Conservation (phyloP, 768 basidiomycete species). For the Crepidotus variabilis region DNA sequence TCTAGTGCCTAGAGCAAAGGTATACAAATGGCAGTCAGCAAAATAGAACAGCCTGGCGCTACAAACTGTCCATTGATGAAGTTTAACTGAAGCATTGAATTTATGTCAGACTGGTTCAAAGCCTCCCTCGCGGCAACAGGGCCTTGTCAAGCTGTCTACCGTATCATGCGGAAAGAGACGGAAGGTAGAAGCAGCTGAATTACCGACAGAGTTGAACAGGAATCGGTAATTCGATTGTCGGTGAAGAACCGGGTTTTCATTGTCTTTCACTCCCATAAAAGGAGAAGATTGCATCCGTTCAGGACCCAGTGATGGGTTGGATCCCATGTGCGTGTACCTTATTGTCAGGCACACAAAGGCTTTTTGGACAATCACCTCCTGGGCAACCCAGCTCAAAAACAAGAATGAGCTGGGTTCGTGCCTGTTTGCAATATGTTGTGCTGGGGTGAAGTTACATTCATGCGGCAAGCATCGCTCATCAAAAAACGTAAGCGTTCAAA, state of each 20-base stretch:
- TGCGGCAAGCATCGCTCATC: no score
- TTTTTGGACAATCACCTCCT: background rate
- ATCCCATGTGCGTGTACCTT: background rate
- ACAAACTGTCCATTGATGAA: no score
- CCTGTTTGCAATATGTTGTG: background rate
- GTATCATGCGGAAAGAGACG: background rate
- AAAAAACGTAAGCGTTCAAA: no score
- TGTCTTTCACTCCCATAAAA: background rate
- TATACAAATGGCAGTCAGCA: no score
- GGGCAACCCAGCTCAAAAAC: background rate
- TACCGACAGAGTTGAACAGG: background rate
- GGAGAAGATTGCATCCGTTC: background rate
- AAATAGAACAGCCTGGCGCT: no score
- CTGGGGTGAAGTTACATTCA: no score
- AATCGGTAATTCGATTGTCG: background rate
- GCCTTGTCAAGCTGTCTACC: background rate
- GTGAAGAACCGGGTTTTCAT: background rate
- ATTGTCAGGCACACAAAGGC: background rate
- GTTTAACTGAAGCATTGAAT: no score
- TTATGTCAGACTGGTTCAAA: no score
- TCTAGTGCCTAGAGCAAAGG: no score
- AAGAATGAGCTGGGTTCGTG: background rate
- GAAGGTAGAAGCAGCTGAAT: background rate
- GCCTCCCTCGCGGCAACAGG: no score
- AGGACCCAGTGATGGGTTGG: background rate